These are phyloP conservation scores for Petunia axillaris DNA, from an alignment of 257 asterid species.

Conservation along the genomic window DNA sequence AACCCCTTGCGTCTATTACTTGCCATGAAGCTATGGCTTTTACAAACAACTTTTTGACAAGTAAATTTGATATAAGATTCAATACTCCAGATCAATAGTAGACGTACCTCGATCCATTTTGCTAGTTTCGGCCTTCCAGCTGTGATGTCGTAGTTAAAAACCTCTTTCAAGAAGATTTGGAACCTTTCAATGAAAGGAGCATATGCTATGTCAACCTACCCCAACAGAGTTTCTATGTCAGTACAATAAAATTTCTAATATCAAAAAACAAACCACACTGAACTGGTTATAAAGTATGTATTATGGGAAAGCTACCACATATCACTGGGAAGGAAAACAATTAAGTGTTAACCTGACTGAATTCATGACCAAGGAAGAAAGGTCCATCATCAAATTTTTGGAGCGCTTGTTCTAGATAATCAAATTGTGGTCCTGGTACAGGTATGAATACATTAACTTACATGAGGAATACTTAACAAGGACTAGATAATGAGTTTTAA, in stretches of 20 bases:
- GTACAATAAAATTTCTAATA: neutral
- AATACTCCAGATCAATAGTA: too few species aligned
- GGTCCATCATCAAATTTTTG: conserved; percentile 58
- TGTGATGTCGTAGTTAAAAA: conserved; percentile 50
- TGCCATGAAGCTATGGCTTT: too few species aligned
- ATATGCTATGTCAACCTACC: conserved; percentile 56
- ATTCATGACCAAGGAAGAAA: conserved; percentile 62
- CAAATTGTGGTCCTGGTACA: conserved; percentile 35
- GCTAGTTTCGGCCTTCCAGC: conserved; percentile 62
- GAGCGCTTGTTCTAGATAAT: conserved; percentile 64
- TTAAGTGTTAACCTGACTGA: conserved; percentile 46
- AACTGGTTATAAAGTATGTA: neutral
- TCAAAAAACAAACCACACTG: too few species aligned
- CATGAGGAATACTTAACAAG: neutral
- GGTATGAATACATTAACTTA: neutral
- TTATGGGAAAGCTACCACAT: neutral
- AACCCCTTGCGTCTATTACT: too few species aligned
- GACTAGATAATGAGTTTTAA: neutral
- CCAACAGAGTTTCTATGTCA: conserved; percentile 1
- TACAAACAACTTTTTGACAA: too few species aligned
- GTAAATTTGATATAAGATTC: too few species aligned
- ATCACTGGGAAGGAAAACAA: neutral
- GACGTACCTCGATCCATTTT: conserved; percentile 48
- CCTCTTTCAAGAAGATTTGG: conserved; percentile 46
- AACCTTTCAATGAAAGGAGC: conserved; percentile 68